Evolutionary conservation across 345 rosid genomes (phyloP), one percentile per base, ranked within the genome.

Genomic region (Rhodamnia rubescens): DNA sequence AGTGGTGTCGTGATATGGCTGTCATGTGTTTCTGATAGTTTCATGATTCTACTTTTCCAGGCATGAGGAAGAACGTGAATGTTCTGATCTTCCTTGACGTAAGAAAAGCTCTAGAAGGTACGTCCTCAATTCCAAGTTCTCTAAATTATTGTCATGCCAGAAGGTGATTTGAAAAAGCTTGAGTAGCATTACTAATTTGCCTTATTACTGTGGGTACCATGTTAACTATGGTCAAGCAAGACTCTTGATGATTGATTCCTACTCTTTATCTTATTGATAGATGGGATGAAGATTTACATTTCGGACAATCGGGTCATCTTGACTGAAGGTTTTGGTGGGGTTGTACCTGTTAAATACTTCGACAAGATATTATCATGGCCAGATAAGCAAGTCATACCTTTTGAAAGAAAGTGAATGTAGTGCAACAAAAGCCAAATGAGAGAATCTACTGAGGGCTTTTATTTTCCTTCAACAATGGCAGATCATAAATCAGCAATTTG

Each of bases 261-360:
- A 64, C 1, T 82, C 42, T 83, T 8, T 44, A 78, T 81, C 59
- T 51, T 82, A 11, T 81, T 53, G 44, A 54, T 89, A 97, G 99
- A 93, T 51, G 98, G 98, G 78, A 93, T 95, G 93, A 92, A 94
- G 86, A 88, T 97, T 56, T 97, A 95, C 90, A 88, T 97, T 69
- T 95, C 99, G 11, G 98, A 97, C 87, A 97, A 97, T 85, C 90
- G 87, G 89, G 99, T 97, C 91, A 90, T 95, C 55, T 86, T 97
- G 90, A 96, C 98, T 4, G 98, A 97, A 90, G 99, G 99, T 69
- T 92, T 95, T 69, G 92, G 94, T 84, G 99, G 99, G 74, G 91
- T 92, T 6, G 94, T 96, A 50, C 98, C 98, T 7, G 92, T 87
- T 11, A 88, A 90, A 64, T 97, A 90, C 90, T 92, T 97, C 6